Evolutionary conservation across 139 green algal genomes (phyloP), one percentile per base, ranked within the genome.

Genomic region (Zygnema circumcarinatum): DNA sequence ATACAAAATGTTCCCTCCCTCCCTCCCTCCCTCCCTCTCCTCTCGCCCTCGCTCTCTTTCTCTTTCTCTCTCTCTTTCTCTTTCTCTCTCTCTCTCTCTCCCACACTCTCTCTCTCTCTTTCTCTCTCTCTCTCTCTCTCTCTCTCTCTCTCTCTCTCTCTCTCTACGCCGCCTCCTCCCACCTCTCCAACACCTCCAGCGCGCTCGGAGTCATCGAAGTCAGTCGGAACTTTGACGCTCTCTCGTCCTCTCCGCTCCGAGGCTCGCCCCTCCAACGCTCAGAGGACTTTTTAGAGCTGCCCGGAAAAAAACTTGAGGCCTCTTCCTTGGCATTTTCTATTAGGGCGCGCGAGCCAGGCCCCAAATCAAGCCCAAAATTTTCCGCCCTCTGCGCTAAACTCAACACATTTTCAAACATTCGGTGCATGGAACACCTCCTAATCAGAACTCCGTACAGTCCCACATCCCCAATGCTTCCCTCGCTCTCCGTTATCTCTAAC

Each of bases 401-500:
- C 69, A 78, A 39, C 7, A 41, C 69, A 78, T 52, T 39, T 41
- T 78, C 69, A 3, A 11, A 38, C 69, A 78, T 78, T 39, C 16
- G 11, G 11, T 78, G 11, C 69, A 41, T 25, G 16, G 7, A 25
- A 41, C 35, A 39, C 7, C 11, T 20, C 16, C 69, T 7, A 41
- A 78, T 41, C 35, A 78, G 16, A 39, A 41, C 69, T 22, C 69
- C 16, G 76, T 84, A 84, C 35, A 84, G 39, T 36, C 36, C 76
- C 21, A 62, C 39, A 16, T 84, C 76, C 29, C 38, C 76, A 29
- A 74, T 36, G 21, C 35, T 41, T 36, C 76, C 76, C n/a, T 76
- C 76, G 22, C 38, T 31, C 76, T 84, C 76, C 36, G 52, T 62
- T 21, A 54, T 36, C 32, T 84, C 76, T 36, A 84, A 36, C 76